Evolutionary conservation across 2,329 filamentous ascomycete genomes (phyloP).

Genomic region (Dothideomycetidae sp.): DNA sequence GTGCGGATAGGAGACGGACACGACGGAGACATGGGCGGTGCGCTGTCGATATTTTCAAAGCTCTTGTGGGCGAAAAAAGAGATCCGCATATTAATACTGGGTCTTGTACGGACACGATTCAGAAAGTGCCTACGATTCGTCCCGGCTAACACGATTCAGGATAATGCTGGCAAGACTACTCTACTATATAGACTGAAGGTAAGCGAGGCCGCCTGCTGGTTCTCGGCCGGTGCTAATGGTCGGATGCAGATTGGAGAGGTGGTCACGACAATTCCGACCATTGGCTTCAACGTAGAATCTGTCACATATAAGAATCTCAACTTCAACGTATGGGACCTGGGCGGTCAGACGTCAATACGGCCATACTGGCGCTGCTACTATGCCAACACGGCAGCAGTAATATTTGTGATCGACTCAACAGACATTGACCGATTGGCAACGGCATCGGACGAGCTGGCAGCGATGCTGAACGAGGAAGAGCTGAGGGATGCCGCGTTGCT

Average conservation of each 20-base stretch:
- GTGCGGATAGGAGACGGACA: slow-evolving; percentile 1
- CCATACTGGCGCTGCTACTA: slow-evolving; percentile 99
- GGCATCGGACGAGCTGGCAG: slow-evolving; percentile 78
- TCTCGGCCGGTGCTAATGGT: slow-evolving; percentile 1
- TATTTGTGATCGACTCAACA: slow-evolving; percentile 96
- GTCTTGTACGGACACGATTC: slow-evolving; percentile 60
- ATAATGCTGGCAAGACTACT: slow-evolving; percentile 97
- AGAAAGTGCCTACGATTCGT: no score
- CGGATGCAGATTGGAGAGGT: slow-evolving; percentile 76
- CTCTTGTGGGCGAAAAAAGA: slow-evolving; percentile 91
- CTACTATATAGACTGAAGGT: slow-evolving; percentile 93
- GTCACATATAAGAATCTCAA: slow-evolving; percentile 97
- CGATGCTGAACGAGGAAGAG: slow-evolving; percentile 96
- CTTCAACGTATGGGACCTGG: slow-evolving; percentile 98
- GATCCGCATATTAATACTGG: slow-evolving; percentile 87
- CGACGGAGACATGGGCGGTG: slow-evolving; percentile 38
- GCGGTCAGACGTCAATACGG: slow-evolving; percentile 94
- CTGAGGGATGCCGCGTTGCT: slow-evolving; percentile 81
- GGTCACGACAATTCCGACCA: slow-evolving; percentile 96
- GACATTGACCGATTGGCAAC: slow-evolving; percentile 92
- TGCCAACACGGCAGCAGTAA: slow-evolving; percentile 92
- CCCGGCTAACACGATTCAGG: no score
- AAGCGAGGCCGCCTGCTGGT: slow-evolving; percentile 11
- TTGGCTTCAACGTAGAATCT: slow-evolving; percentile 98
- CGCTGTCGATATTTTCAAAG: slow-evolving; percentile 47